Evolutionary conservation across 257 asterid genomes (phyloP).

Genomic region (Mitragyna speciosa): DNA sequence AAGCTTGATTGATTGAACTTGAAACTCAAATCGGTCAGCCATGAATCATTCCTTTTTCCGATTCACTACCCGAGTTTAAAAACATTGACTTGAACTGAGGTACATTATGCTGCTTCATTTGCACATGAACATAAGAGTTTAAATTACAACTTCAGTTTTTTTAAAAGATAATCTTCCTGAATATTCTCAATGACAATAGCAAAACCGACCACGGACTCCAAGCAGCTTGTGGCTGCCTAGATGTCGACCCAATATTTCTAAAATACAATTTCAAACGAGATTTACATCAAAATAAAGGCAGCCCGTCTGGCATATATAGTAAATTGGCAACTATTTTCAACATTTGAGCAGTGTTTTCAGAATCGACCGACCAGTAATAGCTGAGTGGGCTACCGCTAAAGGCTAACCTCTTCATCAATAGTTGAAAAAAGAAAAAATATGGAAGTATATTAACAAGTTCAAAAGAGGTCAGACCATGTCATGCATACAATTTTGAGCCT

Average conservation of each 20-base stretch:
- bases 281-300: background rate
- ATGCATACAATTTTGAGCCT: background rate
- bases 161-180: background rate
- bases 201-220: background rate
- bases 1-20: too few relatives aligned
- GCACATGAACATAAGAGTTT: background rate
- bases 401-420: background rate
- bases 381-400: background rate
- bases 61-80: too few relatives aligned
- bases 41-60: too few relatives aligned
- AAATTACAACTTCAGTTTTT: too few relatives aligned
- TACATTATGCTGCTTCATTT: too few relatives aligned
- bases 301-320: background rate
- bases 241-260: too few relatives aligned
- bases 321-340: background rate
- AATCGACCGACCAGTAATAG: too few relatives aligned
- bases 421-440: too few relatives aligned
- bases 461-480: background rate
- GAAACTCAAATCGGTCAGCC: too few relatives aligned
- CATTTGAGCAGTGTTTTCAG: too few relatives aligned
- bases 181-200: background rate
- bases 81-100: too few relatives aligned
- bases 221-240: background rate
- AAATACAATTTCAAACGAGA: background rate
- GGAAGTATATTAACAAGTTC: too few relatives aligned